Base-by-base conservation (phyloP, 495 filamentous ascomycete species). In the Penicillium robsamsonii region DNA sequence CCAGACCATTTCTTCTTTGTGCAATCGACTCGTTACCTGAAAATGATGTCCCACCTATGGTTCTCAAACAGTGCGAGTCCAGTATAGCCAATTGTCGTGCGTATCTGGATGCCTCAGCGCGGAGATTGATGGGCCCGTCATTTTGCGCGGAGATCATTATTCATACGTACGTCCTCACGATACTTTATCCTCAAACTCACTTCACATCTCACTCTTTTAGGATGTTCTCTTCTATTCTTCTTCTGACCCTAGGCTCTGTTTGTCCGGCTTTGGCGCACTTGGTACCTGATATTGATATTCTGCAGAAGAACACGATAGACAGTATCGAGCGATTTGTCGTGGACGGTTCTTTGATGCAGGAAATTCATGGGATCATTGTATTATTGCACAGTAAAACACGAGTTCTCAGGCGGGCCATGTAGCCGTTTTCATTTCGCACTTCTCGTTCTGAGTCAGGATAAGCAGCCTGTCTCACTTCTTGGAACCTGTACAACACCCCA, bases 1-100 rank as follows among this genome's bases (percentile, higher is more conserved):
- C 45, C 1, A 46, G 53, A 9, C 53, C 53, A 22, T 56, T 56
- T 35, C 56, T 53, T 42, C 50, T 53, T 17, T 27, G 35, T 25
- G 50, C 55, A 15, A 29, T 49, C 46, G 46, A 51, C 12, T 49
- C 18, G 5, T 46, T 30, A 3, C 47, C 55, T 4, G 55, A 57
- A 13, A 43, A 44, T 4, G 47, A 49, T 15, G 4, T 44, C 31
- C 46, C 40, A 15, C 48, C 48, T n/a, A 50, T 50, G 48, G 33
- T 50, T 1, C 48, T 50, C 15, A 37, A 40, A n/a, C 48, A 50
- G 22, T 50, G 48, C n/a, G 48, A 50, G 33, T 22, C 48, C 9
- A 50, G 48, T 10, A 40, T 50, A 40, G 33, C 22, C 17, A 50
- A 50, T 25, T 50, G 48, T 15, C 48, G 48, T 1, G 24, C 35